Evolutionary conservation across 805 yeast species (phyloP), one percentile per base, ranked within the genome.

Genomic region (Candida incommunis): DNA sequence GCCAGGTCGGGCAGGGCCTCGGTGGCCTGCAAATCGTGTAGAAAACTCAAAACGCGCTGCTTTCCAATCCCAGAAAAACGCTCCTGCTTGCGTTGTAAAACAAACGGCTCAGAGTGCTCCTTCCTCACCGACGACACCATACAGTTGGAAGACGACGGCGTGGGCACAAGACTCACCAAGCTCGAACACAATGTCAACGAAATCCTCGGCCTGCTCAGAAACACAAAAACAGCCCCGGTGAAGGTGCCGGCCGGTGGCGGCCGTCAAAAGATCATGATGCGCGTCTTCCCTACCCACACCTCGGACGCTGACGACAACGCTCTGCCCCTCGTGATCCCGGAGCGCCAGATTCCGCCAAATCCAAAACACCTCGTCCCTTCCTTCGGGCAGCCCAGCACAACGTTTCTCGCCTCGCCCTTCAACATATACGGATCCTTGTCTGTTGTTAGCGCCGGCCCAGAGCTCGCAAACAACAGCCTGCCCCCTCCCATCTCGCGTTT

Each of bases 11-110:
- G 27, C 7, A 41, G 82, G 37, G 74, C 79, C 0, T 52, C 71
- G 1, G 65, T 63, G 42, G 82, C 82, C 0, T 76, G 82, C 56
- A 69, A 68, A 4, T 54, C 65, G 4, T 76, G 82, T 54, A 65
- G 81, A 40, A 68, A 65, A 43, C 76, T 72, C 48, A 76, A 76
- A 62, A 72, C 85, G 1, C 61, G 82, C 46, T 80, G 87, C 51
- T 71, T 78, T 54, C 71, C 78, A 4, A 51, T 56, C 11, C 66
- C 72, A 1, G 67, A 62, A 22, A 64, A 69, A 16, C 58, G 63
- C 5, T 65, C 75, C 2, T 80, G 87, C 61, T 59, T 78, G 20
- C 61, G 85, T 21, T 80, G 87, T 54, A 60, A 66, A 1, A 74
- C 78, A 3, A 59, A 78, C 31, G 71, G 68, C 3, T 60, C 67